Base-by-base conservation (phyloP, 495 filamentous ascomycete species). In the Hypoxylon subgilvum region DNA sequence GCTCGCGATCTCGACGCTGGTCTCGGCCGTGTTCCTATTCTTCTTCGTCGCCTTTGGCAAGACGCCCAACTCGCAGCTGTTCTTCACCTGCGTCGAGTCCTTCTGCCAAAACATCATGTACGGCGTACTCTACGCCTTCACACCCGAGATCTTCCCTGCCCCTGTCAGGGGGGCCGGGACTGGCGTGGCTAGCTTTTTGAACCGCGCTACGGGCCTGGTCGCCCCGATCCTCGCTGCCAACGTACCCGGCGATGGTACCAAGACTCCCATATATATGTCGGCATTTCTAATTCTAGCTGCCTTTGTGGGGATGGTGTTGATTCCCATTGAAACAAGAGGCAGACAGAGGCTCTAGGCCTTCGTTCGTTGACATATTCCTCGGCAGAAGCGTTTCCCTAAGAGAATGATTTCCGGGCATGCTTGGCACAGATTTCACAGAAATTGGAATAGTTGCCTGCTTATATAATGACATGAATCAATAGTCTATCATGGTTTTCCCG, bases 71-170 rank as follows among this genome's bases (percentile, higher is more conserved):
- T 80, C 78, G 16, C 78, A 90, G 36, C 77, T 95, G 0, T 83
- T 80, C 54, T 94, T 89, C 78, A 88, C 87, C 48, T 91, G 87
- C 60, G 82, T 88, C 9, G 89, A 87, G 67, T 86, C 83, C 17
- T 88, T 94, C 74, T 80, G 84, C 59, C 83, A 83, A 58, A 91
- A 88, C 52, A 83, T 91, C 59, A 90, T 93, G 86, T 93, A 92
- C 65, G 89, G 89, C n/a, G 89, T 92, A 16, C 76, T 95, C 3
- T 95, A 93, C 61, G 85, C 87, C 0, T 95, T 91, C 61, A 93
- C 90, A 1, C 89, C 90, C 2, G 90, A 93, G 71, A 84, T 93
- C 27, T 92, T 93, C 66, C 83, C 88, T 2, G 88, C 90, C 0
- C 88, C 88, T 49, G 84, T 91, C 51, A 77, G 90, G 8, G 90